Base-by-base conservation (phyloP, 2,329 filamentous ascomycete species). In the Trichophyton benhamiae region DNA sequence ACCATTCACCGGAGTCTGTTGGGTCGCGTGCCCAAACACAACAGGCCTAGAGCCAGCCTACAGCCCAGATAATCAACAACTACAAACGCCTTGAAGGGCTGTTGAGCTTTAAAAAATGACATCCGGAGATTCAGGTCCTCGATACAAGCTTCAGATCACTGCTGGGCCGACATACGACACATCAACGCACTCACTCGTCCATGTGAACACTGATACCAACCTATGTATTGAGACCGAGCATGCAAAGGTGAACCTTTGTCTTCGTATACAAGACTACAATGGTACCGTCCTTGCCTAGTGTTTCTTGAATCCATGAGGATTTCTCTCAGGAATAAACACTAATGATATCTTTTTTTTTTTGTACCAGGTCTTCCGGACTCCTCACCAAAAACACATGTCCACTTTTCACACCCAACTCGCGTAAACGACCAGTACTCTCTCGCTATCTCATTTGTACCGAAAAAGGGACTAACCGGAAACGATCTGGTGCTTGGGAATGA, bases 401-500 rank as follows among this genome's bases (percentile, higher is more conserved):
- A 96, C 77, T 96, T 97, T 78, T 78, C 80, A 13, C 76, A 83
- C 4, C 82, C 85, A 4, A 80, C 83, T 17, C 91, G 95, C 72
- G 78, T 77, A 22, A 78, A 80, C 64, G 91, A 96, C 74, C 87
- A 90, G 71, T 96, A 96, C 78, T 89, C 86, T 68, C 90, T 97
- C 68, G 81, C 83, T 36, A 87, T 96, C 70, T 82, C 83, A 53
- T 89, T 96, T 72, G 84, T 82, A 0, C 89, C 87, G n/a, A 89
- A 88, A 68, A 68, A 76, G 33, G 74, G 74, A 41, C 84, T 95
- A 61, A 79, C 80, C 2, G 90, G 84, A 52, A 74, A 82, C 27
- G 85, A 95, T 64, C 79, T 99, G 2, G 85, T 96, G 60, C 96
- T 96, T 68, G 94, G 92, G 48, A 97, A 97, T 72, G 91, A 96